phyloP scores from a whole-genome alignment of 2,329 filamentous ascomycete species.

The Ceratocystis cubensis region DNA sequence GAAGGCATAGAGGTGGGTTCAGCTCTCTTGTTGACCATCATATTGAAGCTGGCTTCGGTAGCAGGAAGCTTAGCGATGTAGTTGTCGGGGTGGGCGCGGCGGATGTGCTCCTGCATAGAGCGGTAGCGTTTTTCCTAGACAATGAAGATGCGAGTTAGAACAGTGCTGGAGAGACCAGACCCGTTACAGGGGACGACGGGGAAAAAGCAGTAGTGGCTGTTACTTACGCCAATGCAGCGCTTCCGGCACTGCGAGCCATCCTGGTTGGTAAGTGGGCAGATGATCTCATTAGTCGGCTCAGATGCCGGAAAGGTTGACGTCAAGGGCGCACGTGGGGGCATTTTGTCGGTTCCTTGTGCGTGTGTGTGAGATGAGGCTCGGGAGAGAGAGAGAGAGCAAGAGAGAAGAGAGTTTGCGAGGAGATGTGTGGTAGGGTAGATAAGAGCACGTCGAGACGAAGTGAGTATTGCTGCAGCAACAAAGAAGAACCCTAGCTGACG shows the following conservation, averaged over 20 bases:
- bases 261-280: constrained; percentile 89
- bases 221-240: constrained; percentile 92
- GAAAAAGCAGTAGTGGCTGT: neutral
- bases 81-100: constrained; percentile 88
- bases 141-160: constrained; percentile 21
- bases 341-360: constrained; percentile 31
- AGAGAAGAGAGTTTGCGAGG: too few species aligned
- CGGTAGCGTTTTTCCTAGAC: constrained; percentile 83
- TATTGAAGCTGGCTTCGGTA: constrained; percentile 90
- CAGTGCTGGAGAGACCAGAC: neutral
- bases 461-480: neutral
- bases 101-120: constrained; percentile 99
- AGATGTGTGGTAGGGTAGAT: neutral
- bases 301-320: constrained; percentile 86
- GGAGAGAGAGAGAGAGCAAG: neutral
- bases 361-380: neutral
- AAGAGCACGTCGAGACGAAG: neutral
- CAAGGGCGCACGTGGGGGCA: constrained; percentile 79
- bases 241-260: constrained; percentile 96
- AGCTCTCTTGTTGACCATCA: constrained; percentile 75
- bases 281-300: constrained; percentile 88
- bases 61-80: constrained; percentile 97
- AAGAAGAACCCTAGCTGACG: neutral
- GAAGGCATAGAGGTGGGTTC: constrained; percentile 27
- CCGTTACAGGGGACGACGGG: neutral